These are phyloP conservation scores for Trichosanthes cucumerina DNA, from an alignment of 306 rosid genomes.

Conservation along the genomic window DNA sequence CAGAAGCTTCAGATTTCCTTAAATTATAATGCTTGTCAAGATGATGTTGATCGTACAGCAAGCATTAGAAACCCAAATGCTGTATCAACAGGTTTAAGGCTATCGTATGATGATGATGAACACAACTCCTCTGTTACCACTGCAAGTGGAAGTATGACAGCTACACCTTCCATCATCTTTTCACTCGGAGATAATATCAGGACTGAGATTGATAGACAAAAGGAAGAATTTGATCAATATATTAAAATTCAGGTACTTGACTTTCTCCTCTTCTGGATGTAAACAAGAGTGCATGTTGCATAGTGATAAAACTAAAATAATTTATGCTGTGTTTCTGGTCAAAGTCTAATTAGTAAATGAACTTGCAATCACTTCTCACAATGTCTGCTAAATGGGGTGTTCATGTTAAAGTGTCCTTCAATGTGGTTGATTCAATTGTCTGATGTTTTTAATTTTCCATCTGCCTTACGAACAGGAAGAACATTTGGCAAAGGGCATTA, in stretches of 20 bases:
- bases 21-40: conserved; percentile 55
- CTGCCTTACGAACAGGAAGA: conserved; percentile 43
- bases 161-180: conserved; percentile 47
- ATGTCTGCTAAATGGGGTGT: neutral
- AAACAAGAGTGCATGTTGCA: neutral
- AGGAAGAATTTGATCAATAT: conserved; percentile 68
- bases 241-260: conserved; percentile 64
- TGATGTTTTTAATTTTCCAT: neutral
- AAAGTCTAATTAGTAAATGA: neutral
- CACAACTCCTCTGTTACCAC: conserved; percentile 87
- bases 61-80: conserved; percentile 68
- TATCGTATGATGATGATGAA: conserved; percentile 86
- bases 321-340: neutral
- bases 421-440: neutral
- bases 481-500: conserved; percentile 61
- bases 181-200: conserved; percentile 62
- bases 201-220: conserved; percentile 72
- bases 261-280: neutral
- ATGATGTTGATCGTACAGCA: conserved; percentile 56
- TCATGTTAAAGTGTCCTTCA: neutral
- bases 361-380: neutral
- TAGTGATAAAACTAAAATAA: neutral
- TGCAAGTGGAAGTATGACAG: conserved; percentile 76
- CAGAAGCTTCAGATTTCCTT: conserved; percentile 77
- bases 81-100: conserved; percentile 83